These are phyloP conservation scores for Neurospora discreta DNA, from an alignment of 495 filamentous ascomycete species.

Conservation along the genomic window DNA sequence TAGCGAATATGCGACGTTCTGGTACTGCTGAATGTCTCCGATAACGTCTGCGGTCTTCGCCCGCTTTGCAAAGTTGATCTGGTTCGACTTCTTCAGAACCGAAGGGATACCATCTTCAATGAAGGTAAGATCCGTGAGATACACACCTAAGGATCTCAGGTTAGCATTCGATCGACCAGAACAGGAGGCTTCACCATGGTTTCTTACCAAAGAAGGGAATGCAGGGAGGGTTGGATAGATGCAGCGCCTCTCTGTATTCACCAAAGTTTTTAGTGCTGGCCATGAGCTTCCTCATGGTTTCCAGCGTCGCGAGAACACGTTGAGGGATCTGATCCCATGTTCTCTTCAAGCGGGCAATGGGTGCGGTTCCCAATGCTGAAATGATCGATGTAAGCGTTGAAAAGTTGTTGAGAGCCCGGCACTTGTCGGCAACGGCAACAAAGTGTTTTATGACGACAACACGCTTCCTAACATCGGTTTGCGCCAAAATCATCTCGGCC, in stretches of 20 bases:
- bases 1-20: constrained; percentile 87
- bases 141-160: constrained; percentile 55
- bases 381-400: constrained; percentile 98
- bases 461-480: constrained; percentile 85
- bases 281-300: constrained; percentile 90
- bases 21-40: constrained; percentile 95
- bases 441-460: constrained; percentile 99
- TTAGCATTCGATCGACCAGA: constrained; percentile 2
- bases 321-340: constrained; percentile 93
- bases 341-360: constrained; percentile 82
- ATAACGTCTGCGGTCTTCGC: constrained; percentile 97
- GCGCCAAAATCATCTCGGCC: constrained; percentile 96
- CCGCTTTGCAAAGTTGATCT: constrained; percentile 98
- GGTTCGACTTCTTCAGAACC: constrained; percentile 82
- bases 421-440: constrained; percentile 96
- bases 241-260: constrained; percentile 87
- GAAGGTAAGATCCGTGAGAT: constrained; percentile 95
- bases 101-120: constrained; percentile 98
- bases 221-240: constrained; percentile 88
- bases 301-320: constrained; percentile 65
- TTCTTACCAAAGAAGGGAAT: constrained; percentile 93
- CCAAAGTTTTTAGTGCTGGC: constrained; percentile 97
- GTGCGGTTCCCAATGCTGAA: constrained; percentile 84
- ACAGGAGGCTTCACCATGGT: not conserved
- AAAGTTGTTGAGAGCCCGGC: constrained; percentile 87